phyloP scores from a whole-genome alignment of 495 filamentous ascomycete species.

The Aspergillus saccharolyticus region DNA sequence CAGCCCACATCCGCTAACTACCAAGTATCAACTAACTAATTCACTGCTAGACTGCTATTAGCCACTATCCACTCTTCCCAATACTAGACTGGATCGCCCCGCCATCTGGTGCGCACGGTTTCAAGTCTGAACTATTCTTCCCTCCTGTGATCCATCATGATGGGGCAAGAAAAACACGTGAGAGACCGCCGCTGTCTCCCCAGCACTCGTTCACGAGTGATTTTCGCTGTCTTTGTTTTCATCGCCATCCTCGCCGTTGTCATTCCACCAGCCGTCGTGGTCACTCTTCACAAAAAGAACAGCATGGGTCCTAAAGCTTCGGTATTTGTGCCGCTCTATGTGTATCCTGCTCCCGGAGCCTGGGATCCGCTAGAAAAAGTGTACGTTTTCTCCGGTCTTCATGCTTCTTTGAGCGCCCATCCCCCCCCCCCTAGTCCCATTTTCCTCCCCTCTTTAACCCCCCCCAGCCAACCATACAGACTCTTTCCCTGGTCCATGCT shows the following conservation, averaged over 20 bases:
- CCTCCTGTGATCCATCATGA: constrained; percentile 9
- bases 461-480: constrained; percentile 6
- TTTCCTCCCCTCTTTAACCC: constrained; percentile 2
- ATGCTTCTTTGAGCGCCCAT: neutral
- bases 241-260: constrained; percentile 32
- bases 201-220: constrained; percentile 27
- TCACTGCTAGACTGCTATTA: too few relatives aligned
- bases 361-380: constrained; percentile 47
- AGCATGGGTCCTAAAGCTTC: constrained; percentile 41
- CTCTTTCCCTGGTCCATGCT: constrained; percentile 17
- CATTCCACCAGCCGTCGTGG: constrained; percentile 33
- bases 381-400: constrained; percentile 31
- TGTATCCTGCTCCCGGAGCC: constrained; percentile 47
- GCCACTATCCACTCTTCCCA: neutral
- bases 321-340: constrained; percentile 52
- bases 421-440: constrained; percentile 2
- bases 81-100: neutral
- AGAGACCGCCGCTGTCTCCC: constrained; percentile 29
- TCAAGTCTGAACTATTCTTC: neutral
- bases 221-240: constrained; percentile 22
- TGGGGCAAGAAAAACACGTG: constrained; percentile 35
- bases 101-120: constrained; percentile 13
- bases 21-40: too few relatives aligned
- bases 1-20: neutral
- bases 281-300: constrained; percentile 30